These are phyloP conservation scores for Domatiomyces catenatus DNA, from an alignment of 2,329 filamentous ascomycete genomes.

Conservation along the genomic window DNA sequence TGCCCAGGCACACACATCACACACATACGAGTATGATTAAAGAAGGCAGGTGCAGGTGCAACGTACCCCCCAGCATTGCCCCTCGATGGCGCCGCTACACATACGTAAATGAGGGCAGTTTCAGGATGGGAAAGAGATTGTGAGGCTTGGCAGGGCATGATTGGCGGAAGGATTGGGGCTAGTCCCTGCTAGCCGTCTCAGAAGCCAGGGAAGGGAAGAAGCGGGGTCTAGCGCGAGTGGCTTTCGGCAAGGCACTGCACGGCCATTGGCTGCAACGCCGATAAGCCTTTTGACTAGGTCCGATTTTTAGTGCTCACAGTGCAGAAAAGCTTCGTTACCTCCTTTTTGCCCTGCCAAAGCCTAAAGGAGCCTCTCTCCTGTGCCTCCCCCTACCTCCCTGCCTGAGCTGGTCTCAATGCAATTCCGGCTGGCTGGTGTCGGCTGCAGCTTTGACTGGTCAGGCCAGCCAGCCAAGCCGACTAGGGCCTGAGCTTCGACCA, in stretches of 20 bases:
- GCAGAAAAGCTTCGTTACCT: not conserved
- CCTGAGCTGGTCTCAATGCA: not conserved
- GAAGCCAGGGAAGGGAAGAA: not conserved
- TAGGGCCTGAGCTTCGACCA: not conserved
- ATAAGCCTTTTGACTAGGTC: not conserved
- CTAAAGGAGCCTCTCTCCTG: too few relatives aligned
- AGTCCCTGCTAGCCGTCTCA: not conserved
- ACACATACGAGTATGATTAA: too few relatives aligned
- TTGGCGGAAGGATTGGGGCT: not conserved
- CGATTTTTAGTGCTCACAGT: not conserved
- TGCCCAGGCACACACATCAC: too few relatives aligned
- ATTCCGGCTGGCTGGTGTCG: not conserved
- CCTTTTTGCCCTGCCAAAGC: not conserved
- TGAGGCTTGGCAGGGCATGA: not conserved
- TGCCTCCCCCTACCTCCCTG: not conserved
- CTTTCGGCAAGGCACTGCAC: not conserved
- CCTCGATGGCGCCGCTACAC: not conserved
- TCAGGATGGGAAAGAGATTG: not conserved
- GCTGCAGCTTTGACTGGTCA: not conserved
- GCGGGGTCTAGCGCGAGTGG: not conserved
- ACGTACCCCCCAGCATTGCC: not conserved
- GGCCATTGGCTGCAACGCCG: not conserved
- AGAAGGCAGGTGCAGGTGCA: not conserved
- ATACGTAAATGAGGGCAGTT: not conserved
- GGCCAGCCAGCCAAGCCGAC: not conserved